Evolutionary conservation across 192 early-diverging fungal species (phyloP), one percentile per base, ranked within the genome.

Genomic region (Entomortierella beljakovae): DNA sequence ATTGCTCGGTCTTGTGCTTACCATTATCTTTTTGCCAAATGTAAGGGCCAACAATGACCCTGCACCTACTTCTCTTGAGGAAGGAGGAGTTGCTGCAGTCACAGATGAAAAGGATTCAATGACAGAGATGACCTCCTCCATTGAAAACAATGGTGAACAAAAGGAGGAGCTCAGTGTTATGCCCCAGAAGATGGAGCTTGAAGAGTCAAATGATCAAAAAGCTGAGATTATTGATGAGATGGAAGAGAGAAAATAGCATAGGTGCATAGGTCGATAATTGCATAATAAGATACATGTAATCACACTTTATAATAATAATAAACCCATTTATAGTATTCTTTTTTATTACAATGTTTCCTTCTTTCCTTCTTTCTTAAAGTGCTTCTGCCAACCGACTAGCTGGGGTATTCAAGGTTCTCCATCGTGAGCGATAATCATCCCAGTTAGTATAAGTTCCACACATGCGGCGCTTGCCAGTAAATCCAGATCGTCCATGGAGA

Each of bases 401-500:
- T 16, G 73, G 25, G 42, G 53, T 68, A 35, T 77, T 77, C 35
- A 77, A 58, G 23, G 54, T 68, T 22, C 73, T 79, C 75, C 66
- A 79, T 23, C 75, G 67, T 1, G 73, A 77, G 5, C 73, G 69
- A 57, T 88, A 95, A 64, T 96, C 93, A 82, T 96, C 94, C 84
- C 87, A 88, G 55, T 88, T 88, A 38, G 90, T 83, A 55, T 96
- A 96, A 0, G 82, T 82, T 18, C 94, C 93, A 34, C 82, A 83
- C 74, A 96, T 70, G 10, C 90, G 70, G 28, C 94, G 79, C 63
- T 93, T 82, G 5, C 93, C 94, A 1, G 84, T 90, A 69, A 93
- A 96, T 2, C 83, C 80, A 4, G 86, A 82, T 15, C 94, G 81
- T 15, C 93, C 94, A 71, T 96, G 94, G 59, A 96, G 65, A 32